Conservation (phyloP, 202 grass and related monocot species). For the Setaria viridis region DNA sequence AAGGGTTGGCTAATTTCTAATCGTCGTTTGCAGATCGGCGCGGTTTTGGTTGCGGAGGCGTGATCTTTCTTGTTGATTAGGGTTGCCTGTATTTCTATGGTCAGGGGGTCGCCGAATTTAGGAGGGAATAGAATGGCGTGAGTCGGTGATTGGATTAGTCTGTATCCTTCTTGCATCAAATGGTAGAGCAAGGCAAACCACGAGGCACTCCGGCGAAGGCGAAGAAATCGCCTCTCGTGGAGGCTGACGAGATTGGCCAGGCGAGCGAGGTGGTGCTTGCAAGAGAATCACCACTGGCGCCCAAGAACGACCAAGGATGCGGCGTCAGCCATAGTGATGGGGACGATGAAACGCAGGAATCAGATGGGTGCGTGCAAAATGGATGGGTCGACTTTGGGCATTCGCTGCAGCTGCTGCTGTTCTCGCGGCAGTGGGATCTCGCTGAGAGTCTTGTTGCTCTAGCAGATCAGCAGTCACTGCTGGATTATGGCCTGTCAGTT, state of each 20-base stretch:
- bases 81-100: background rate
- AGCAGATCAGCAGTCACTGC: slow-evolving; percentile 64
- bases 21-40: slow-evolving; percentile 8
- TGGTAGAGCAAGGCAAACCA: background rate
- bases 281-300: slow-evolving; percentile 50
- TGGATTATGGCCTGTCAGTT: slow-evolving; percentile 69
- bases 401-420: slow-evolving; percentile 63
- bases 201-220: slow-evolving; percentile 24
- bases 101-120: background rate
- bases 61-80: background rate
- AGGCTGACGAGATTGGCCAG: slow-evolving; percentile 56
- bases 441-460: slow-evolving; percentile 66
- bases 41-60: background rate
- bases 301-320: slow-evolving; percentile 34
- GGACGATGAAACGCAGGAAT: slow-evolving; percentile 33
- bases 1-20: background rate
- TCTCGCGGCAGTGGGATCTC: slow-evolving; percentile 70
- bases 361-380: slow-evolving; percentile 48
- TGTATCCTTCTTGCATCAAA: slow-evolving; percentile 13
- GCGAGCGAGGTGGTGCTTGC: slow-evolving; percentile 55
- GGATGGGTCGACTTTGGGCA: slow-evolving; percentile 66
- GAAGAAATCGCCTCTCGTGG: slow-evolving; percentile 48
- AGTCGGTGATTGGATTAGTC: background rate
- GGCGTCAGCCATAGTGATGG: slow-evolving; percentile 26
- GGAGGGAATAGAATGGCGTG: background rate